phyloP scores from a whole-genome alignment of 2,329 filamentous ascomycete species.

The Thermothelomyces thermophilus region DNA sequence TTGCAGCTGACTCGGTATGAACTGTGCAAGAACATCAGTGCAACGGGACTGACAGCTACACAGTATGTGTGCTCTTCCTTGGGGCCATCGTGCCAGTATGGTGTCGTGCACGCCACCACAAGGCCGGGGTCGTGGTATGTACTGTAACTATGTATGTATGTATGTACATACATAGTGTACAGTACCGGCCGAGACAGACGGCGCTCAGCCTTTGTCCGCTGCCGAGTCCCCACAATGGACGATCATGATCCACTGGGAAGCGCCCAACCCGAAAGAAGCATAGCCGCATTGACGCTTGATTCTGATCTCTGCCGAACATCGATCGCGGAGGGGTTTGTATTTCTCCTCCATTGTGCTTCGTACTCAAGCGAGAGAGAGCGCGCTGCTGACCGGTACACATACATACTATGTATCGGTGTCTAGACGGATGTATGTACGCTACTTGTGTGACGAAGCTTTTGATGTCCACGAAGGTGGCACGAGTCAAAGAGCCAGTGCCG shows the following conservation, averaged over 20 bases:
- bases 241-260: slow-evolving; percentile 17
- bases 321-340: background rate
- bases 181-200: slow-evolving; percentile 4
- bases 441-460: background rate
- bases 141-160: too few relatives aligned
- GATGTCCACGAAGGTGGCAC: background rate
- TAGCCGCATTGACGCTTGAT: slow-evolving; percentile 6
- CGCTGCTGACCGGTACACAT: background rate
- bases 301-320: background rate
- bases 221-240: slow-evolving; percentile 13
- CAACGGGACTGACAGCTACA: too few relatives aligned
- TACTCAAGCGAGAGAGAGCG: too few relatives aligned
- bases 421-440: too few relatives aligned
- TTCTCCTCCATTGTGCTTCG: too few relatives aligned
- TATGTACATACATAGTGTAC: too few relatives aligned
- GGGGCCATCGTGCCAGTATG: too few relatives aligned
- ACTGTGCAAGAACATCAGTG: too few relatives aligned
- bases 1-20: too few relatives aligned
- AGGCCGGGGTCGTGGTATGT: background rate
- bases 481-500: background rate
- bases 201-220: slow-evolving; percentile 2
- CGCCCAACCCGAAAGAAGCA: slow-evolving; percentile 5
- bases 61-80: too few relatives aligned
- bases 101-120: background rate
- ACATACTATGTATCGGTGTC: too few relatives aligned